Conservation (phyloP, 495 filamentous ascomycete species). For the Penicillium herquei region DNA sequence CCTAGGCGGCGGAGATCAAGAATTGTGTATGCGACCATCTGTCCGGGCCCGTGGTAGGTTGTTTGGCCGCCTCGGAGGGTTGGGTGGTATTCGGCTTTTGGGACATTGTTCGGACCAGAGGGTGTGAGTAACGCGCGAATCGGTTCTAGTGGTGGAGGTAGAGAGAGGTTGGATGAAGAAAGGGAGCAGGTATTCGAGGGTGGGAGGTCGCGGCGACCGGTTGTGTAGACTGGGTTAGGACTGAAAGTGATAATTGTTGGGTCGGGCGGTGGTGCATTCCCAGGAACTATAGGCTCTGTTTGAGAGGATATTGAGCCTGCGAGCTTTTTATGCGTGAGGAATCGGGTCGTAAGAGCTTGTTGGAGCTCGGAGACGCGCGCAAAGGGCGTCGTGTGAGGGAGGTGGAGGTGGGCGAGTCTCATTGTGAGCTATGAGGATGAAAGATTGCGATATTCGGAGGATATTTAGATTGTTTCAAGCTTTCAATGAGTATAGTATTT, state of each 20-base stretch:
- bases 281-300: conserved; percentile 7
- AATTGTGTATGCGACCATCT: conserved; percentile 86
- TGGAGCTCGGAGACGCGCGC: conserved; percentile 47
- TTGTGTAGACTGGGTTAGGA: conserved; percentile 83
- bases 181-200: conserved; percentile 46
- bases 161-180: conserved; percentile 31
- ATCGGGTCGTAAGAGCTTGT: conserved; percentile 44
- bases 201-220: conserved; percentile 76
- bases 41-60: conserved; percentile 94
- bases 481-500: not conserved
- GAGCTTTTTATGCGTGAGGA: conserved; percentile 46
- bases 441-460: not conserved
- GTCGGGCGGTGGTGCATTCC: conserved; percentile 47
- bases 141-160: conserved; percentile 38
- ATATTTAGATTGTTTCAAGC: not conserved
- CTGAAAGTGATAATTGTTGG: conserved; percentile 81
- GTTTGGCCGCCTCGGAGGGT: conserved; percentile 84
- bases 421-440: conserved; percentile 17
- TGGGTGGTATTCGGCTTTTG: conserved; percentile 59
- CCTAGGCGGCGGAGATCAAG: conserved; percentile 65
- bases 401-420: conserved; percentile 67
- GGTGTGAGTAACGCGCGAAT: conserved; percentile 32
- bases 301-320: conserved; percentile 24
- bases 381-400: conserved; percentile 58
- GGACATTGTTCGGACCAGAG: conserved; percentile 33